Evolutionary conservation across 306 rosid genomes (phyloP).

Genomic region (Amphicarpaea edgeworthii): DNA sequence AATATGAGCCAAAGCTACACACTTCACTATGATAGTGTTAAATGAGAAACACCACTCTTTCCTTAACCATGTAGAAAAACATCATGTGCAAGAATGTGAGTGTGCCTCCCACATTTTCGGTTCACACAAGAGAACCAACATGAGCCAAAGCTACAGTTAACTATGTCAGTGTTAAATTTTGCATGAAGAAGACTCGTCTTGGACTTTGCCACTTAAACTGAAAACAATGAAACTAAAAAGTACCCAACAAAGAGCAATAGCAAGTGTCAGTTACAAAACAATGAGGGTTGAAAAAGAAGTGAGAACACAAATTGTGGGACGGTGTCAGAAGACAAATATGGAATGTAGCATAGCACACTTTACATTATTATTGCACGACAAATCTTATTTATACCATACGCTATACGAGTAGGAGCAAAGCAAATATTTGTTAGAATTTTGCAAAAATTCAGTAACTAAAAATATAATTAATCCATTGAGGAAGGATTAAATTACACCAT

Average conservation of each 20-base stretch:
- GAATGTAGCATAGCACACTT: not conserved
- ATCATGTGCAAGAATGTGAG: slow-evolving; percentile 4
- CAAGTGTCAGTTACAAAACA: slow-evolving; percentile 2
- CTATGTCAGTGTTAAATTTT: not conserved
- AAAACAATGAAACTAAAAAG: slow-evolving; percentile 15
- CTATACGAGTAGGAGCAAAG: too few relatives aligned
- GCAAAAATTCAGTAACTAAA: too few relatives aligned
- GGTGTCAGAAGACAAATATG: not conserved
- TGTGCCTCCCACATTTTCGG: slow-evolving; percentile 20
- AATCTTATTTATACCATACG: not conserved
- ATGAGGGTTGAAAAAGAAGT: not conserved
- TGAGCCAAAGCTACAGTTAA: slow-evolving; percentile 5
- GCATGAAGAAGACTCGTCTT: slow-evolving; percentile 10
- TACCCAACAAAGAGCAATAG: not conserved
- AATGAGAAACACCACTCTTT: not conserved
- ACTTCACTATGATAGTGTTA: not conserved
- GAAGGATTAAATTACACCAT: too few relatives aligned
- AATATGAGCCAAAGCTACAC: slow-evolving; percentile 6
- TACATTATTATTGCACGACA: not conserved
- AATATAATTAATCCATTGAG: too few relatives aligned
- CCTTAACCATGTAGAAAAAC: not conserved
- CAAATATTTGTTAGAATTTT: too few relatives aligned
- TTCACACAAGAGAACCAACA: slow-evolving; percentile 25
- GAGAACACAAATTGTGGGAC: not conserved
- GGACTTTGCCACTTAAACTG: not conserved